Conservation (phyloP, 257 asterid genomes). For the Nicotiana tomentosiformis region DNA sequence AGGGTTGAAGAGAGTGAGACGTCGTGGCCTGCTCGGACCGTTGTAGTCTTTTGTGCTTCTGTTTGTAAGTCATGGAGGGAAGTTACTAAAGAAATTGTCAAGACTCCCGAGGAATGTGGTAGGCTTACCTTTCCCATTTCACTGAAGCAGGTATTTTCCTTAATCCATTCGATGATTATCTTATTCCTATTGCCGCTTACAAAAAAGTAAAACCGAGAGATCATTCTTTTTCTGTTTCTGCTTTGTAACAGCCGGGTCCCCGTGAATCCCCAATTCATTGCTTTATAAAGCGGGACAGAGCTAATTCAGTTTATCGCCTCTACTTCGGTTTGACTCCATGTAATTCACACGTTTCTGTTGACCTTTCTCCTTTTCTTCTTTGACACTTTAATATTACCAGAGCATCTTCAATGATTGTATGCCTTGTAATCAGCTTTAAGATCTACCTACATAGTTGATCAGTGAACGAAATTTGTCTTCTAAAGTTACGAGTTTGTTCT, state of each 20-base stretch:
- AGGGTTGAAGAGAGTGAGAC: conserved; percentile 26
- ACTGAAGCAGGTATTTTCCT: conserved; percentile 18
- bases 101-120: conserved; percentile 28
- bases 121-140: conserved; percentile 30
- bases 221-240: background rate
- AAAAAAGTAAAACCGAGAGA: background rate
- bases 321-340: conserved; percentile 85
- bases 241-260: conserved; percentile 70
- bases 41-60: conserved; percentile 22
- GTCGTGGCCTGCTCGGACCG: conserved; percentile 23
- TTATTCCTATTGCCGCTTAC: background rate
- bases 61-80: conserved; percentile 31
- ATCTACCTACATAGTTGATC: too few relatives aligned
- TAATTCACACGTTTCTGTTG: conserved; percentile 29
- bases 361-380: background rate
- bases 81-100: conserved; percentile 21
- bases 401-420: background rate
- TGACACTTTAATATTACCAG: background rate
- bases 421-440: background rate
- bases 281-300: conserved; percentile 81
- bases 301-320: conserved; percentile 59
- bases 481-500: background rate
- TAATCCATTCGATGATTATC: background rate
- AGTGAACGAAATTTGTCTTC: background rate
- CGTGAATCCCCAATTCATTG: conserved; percentile 90